These are phyloP conservation scores for Pythium phragmitis DNA, from an alignment of 352 stramenopile species.

Conservation along the genomic window DNA sequence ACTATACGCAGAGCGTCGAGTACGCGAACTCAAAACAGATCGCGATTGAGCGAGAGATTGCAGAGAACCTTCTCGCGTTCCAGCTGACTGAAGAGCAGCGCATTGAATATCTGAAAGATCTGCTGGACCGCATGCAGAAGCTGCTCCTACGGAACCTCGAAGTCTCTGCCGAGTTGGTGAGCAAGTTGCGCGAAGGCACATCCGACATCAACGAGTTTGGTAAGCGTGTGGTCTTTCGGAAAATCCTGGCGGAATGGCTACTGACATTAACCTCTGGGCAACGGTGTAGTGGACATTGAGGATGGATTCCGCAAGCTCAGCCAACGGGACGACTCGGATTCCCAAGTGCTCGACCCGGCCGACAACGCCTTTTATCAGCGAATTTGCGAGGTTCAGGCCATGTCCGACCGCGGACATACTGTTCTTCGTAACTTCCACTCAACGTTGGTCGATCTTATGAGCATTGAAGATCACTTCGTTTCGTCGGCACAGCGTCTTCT, in stretches of 20 bases:
- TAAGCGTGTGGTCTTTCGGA: conserved; percentile 25
- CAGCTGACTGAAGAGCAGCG: conserved; percentile 84
- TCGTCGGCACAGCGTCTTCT: conserved; percentile 56
- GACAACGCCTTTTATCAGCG: conserved; percentile 67
- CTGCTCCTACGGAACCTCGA: conserved; percentile 50
- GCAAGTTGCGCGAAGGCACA: conserved; percentile 48
- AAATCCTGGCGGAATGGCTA: background rate
- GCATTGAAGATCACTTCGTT: conserved; percentile 50
- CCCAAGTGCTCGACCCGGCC: conserved; percentile 43
- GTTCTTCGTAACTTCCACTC: conserved; percentile 54
- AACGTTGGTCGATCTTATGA: conserved; percentile 57
- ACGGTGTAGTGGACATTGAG: conserved; percentile 61
- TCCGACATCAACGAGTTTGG: conserved; percentile 65
- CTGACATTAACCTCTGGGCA: background rate
- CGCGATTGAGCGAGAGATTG: conserved; percentile 67
- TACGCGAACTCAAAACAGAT: conserved; percentile 64
- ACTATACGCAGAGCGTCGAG: conserved; percentile 67
- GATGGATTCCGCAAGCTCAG: conserved; percentile 64
- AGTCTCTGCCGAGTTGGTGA: conserved; percentile 41
- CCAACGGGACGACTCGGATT: conserved; percentile 40
- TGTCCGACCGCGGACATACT: conserved; percentile 65
- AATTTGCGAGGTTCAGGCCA: conserved; percentile 63
- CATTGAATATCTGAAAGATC: conserved; percentile 75
- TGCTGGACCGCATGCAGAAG: conserved; percentile 69
- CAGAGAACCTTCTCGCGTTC: conserved; percentile 77